Percentiles rank a stretch among this genome's conserved stretches.
Conservation (phyloP, 805 yeast genomes). For the Sugiyamaella boreocaroliniensis region DNA sequence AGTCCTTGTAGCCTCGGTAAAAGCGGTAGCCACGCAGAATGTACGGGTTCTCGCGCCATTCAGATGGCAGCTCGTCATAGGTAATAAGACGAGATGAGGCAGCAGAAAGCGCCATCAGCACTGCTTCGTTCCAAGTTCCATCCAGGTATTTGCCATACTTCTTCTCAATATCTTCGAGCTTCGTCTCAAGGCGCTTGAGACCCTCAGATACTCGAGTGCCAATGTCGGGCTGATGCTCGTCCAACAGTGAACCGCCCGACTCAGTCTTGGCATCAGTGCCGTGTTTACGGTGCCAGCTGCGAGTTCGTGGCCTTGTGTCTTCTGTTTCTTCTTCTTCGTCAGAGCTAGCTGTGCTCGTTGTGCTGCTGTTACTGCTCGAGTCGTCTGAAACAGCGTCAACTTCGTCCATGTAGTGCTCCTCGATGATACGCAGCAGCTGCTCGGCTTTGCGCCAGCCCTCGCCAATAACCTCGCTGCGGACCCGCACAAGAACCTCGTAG, state of each 20-base stretch:
- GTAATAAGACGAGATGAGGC: constrained; percentile 48
- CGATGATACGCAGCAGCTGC: constrained; percentile 27
- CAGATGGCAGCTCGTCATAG: constrained; percentile 81
- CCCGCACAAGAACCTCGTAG: constrained; percentile 23
- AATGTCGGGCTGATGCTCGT: not conserved
- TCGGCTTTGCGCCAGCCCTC: constrained; percentile 31
- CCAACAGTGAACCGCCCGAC: not conserved
- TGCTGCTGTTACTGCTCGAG: not conserved
- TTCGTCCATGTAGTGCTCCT: constrained; percentile 23
- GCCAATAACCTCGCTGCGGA: constrained; percentile 28
- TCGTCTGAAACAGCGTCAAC: constrained; percentile 2
- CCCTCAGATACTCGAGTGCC: constrained; percentile 22
- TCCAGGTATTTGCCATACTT: constrained; percentile 22
- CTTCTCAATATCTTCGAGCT: constrained; percentile 29
- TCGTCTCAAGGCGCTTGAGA: constrained; percentile 29
- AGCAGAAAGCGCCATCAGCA: constrained; percentile 21
- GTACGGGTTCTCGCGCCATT: constrained; percentile 89
- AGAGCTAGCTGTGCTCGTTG: too few relatives aligned
- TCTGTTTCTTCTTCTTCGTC: not conserved
- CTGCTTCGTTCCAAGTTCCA: constrained; percentile 10
- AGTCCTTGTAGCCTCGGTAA: constrained; percentile 52
- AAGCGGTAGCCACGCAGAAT: constrained; percentile 83
- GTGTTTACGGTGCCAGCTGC: not conserved
- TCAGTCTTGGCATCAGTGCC: not conserved
- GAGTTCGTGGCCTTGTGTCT: not conserved